Percentiles rank a stretch among this genome's conserved stretches.
These are phyloP conservation scores for Backusella luteola DNA, from an alignment of 192 early-diverging fungal genomes.

Conservation along the genomic window DNA sequence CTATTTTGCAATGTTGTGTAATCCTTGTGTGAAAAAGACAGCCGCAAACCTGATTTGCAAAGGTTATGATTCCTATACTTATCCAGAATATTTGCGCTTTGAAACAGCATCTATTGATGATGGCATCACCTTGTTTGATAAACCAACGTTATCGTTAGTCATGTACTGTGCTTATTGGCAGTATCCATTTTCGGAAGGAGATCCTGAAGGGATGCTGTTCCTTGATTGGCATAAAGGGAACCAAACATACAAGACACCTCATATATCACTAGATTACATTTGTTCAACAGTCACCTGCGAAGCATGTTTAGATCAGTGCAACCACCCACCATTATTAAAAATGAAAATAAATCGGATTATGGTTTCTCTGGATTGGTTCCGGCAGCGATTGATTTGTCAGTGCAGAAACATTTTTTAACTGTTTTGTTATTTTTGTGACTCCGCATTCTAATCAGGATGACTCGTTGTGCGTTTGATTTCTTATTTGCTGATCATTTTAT, in stretches of 20 bases:
- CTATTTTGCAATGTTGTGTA: constrained; percentile 14
- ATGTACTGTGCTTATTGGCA: constrained; percentile 4
- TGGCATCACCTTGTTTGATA: neutral
- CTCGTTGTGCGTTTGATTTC: neutral
- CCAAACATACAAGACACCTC: neutral
- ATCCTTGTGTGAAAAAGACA: neutral
- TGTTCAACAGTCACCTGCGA: neutral
- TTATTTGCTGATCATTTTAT: constrained; percentile 1
- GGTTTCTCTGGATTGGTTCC: constrained; percentile 1
- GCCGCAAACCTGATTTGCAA: neutral
- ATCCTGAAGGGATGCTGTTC: neutral
- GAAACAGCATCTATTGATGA: neutral
- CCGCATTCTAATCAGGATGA: neutral
- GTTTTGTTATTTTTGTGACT: neutral
- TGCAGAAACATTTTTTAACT: neutral
- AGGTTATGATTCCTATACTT: neutral
- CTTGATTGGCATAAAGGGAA: neutral
- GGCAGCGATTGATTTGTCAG: neutral
- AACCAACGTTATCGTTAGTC: neutral
- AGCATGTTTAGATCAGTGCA: neutral
- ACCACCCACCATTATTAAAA: neutral
- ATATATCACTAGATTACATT: neutral
- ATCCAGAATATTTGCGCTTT: constrained; percentile 4
- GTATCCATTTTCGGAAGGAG: neutral
- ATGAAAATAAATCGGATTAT: neutral